Conservation (phyloP, 1,284 basidiomycete species). For the Mycena citricolor region DNA sequence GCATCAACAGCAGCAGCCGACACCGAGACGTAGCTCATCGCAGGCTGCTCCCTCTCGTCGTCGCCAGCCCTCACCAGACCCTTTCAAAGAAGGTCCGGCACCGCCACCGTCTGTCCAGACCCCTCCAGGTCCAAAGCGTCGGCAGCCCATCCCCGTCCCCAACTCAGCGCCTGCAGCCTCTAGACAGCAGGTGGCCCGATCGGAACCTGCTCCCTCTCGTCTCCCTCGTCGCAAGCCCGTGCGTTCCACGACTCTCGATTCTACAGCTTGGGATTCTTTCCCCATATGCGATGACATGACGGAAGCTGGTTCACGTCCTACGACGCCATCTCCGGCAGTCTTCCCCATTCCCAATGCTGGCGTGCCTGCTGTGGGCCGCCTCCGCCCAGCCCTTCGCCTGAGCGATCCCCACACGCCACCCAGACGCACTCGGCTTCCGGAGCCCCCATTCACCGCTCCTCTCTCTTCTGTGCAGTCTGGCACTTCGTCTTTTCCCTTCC, state of each 20-base stretch:
- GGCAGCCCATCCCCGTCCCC: slow-evolving; percentile 19
- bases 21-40: slow-evolving; percentile 50
- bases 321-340: slow-evolving; percentile 35
- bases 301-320: slow-evolving; percentile 37
- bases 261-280: slow-evolving; percentile 43
- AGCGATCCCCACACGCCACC: slow-evolving; percentile 18
- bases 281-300: slow-evolving; percentile 70
- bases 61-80: slow-evolving; percentile 53
- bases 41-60: slow-evolving; percentile 51
- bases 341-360: slow-evolving; percentile 34
- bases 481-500: slow-evolving; percentile 45
- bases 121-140: slow-evolving; percentile 26
- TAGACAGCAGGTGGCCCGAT: slow-evolving; percentile 37
- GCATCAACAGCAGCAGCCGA: slow-evolving; percentile 32
- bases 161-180: slow-evolving; percentile 8
- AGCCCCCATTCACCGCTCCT: slow-evolving; percentile 53
- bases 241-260: slow-evolving; percentile 27
- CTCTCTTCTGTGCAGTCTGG: slow-evolving; percentile 34
- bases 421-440: slow-evolving; percentile 19
- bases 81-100: slow-evolving; percentile 45
- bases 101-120: slow-evolving; percentile 32
- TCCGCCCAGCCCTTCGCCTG: slow-evolving; percentile 23
- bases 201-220: slow-evolving; percentile 39
- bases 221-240: slow-evolving; percentile 31
- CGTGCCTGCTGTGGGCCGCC: slow-evolving; percentile 31